Conservation (phyloP, 2,329 filamentous ascomycete species). For the Neopestalotiopsis sp. region DNA sequence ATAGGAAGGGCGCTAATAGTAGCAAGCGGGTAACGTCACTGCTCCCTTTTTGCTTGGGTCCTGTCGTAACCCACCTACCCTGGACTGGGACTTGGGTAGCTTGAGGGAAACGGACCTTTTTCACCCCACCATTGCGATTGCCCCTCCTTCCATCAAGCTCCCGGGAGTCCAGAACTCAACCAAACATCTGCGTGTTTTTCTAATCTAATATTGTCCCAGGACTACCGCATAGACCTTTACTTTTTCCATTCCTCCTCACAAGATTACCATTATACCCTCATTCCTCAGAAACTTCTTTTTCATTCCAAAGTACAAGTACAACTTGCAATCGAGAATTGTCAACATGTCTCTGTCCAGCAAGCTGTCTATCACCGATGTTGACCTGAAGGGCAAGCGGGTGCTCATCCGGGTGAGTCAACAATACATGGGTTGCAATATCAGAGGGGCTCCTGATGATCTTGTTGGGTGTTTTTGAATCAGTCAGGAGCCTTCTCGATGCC, state of each 20-base stretch:
- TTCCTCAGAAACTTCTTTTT: slow-evolving; percentile 17
- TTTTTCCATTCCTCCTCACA: neutral
- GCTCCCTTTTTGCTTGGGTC: neutral
- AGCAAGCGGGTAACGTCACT: slow-evolving; percentile 16
- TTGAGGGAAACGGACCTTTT: neutral
- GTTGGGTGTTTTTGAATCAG: neutral
- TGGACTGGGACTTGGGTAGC: neutral
- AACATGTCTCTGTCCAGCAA: slow-evolving; percentile 98
- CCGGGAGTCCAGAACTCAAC: slow-evolving; percentile 10
- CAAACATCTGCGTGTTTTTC: slow-evolving; percentile 18
- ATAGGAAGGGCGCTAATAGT: slow-evolving; percentile 11
- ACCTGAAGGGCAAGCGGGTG: slow-evolving; percentile 98
- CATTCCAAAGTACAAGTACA: slow-evolving; percentile 22
- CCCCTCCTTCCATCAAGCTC: slow-evolving; percentile 12
- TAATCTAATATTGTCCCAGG: neutral
- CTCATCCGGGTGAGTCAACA: slow-evolving; percentile 81
- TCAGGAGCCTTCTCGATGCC: neutral
- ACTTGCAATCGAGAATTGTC: slow-evolving; percentile 23
- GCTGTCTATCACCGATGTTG: slow-evolving; percentile 93
- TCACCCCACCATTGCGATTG: slow-evolving; percentile 15
- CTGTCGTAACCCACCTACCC: neutral
- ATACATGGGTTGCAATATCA: neutral
- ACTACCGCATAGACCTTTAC: neutral
- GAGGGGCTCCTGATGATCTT: neutral
- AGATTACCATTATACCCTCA: slow-evolving; percentile 10